These are phyloP conservation scores for Vaccinium myrtillus DNA, from an alignment of 148 eudicot genomes.

Conservation along the genomic window DNA sequence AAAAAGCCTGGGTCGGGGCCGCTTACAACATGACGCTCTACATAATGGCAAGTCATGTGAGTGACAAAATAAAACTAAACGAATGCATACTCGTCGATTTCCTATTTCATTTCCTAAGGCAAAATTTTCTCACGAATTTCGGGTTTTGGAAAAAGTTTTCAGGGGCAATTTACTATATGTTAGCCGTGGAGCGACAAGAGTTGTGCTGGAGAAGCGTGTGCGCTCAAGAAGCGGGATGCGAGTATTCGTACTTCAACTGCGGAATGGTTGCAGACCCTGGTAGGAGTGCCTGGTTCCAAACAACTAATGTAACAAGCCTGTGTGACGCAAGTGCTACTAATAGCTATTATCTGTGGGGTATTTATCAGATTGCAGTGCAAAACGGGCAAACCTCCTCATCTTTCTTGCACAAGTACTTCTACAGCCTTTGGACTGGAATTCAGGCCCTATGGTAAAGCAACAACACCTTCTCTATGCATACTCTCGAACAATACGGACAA, in stretches of 20 bases:
- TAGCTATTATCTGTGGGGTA: constrained; percentile 50
- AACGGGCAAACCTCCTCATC: constrained; percentile 40
- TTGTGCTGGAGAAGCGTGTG: constrained; percentile 64
- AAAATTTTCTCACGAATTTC: background rate
- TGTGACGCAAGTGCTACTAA: constrained; percentile 44
- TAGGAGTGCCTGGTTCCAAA: constrained; percentile 42
- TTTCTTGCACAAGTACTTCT: constrained; percentile 60
- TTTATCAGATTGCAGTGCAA: constrained; percentile 51
- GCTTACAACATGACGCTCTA: constrained; percentile 68
- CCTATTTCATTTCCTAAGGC: background rate
- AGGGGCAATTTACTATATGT: constrained; percentile 77
- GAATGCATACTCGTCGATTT: background rate
- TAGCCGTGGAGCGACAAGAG: constrained; percentile 69
- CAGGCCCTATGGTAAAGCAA: constrained; percentile 58
- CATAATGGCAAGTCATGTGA: constrained; percentile 68
- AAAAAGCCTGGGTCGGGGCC: constrained; percentile 79
- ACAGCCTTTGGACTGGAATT: constrained; percentile 79
- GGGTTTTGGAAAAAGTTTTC: constrained; percentile 37
- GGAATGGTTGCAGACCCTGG: constrained; percentile 27
- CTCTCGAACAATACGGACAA: background rate
- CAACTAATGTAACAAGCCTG: constrained; percentile 45
- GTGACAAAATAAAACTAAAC: constrained; percentile 11
- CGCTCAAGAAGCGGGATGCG: constrained; percentile 32
- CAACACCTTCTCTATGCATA: background rate
- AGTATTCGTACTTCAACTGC: constrained; percentile 51